Evolutionary conservation across 139 green algal species (phyloP), one percentile per base, ranked within the genome.

Genomic region (Closterium sp.): DNA sequence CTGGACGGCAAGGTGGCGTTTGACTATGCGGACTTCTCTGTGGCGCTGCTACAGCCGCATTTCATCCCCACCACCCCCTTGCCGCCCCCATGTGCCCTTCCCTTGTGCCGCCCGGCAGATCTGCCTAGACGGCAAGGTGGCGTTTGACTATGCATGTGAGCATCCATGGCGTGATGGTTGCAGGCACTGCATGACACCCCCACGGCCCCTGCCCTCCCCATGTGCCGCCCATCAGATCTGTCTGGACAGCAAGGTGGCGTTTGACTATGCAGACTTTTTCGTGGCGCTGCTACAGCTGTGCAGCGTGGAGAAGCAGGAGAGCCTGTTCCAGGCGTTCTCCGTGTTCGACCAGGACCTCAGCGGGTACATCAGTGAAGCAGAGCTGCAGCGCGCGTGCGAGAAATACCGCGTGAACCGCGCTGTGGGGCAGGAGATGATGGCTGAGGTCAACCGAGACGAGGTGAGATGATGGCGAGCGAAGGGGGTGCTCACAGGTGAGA

Each of bases 141-240:
- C 85, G 84, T 98, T 99, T 88, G 97, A 98, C 92, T 98, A 98
- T 91, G 96, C 98, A n/a, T n/a, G n/a, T n/a, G n/a, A n/a, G n/a
- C n/a, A n/a, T n/a, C n/a, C n/a, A n/a, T n/a, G n/a, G n/a, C n/a
- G n/a, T n/a, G n/a, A n/a, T n/a, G n/a, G n/a, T n/a, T n/a, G n/a
- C n/a, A n/a, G n/a, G n/a, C n/a, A n/a, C n/a, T n/a, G n/a, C n/a
- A n/a, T n/a, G n/a, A n/a, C n/a, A n/a, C n/a, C n/a, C n/a, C n/a
- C n/a, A n/a, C n/a, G n/a, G n/a, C n/a, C n/a, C n/a, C n/a, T n/a
- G n/a, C n/a, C n/a, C n/a, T n/a, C n/a, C n/a, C n/a, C n/a, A n/a
- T n/a, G n/a, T n/a, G n/a, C n/a, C n/a, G n/a, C 30, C 86, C 28
- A 28, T 29, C 89, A 91, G 89, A 87, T 45, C 21, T 94, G 95